Base-by-base conservation (phyloP, 1,284 basidiomycete genomes). In the Cryptococcus sp. region DNA sequence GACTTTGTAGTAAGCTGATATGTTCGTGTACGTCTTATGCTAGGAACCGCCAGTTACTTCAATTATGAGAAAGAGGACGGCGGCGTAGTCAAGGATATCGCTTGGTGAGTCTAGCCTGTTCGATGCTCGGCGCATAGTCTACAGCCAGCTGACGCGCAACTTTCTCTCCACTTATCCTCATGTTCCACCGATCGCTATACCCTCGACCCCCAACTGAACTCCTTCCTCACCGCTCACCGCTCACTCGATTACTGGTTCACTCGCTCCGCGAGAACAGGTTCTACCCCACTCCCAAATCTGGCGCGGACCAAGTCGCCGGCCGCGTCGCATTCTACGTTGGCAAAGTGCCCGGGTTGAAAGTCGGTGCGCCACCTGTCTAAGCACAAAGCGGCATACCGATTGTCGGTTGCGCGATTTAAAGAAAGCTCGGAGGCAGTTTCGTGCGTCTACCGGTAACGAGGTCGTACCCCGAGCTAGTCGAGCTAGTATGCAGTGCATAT, bases 261-360 rank as follows among this genome's bases (percentile, higher is more conserved):
- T 17, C 6, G 16, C 2, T 7, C 25, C 13, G 8, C 53, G 27
- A n/a, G n/a, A 39, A 38, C 46, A 76, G 74, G 74, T 74, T 62
- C 61, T 76, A 76, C 57, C 73, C 74, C 27, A 62, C 53, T 1
- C 72, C 73, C 22, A 73, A 69, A 51, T 48, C 62, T 35, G 74
- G 71, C 20, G 73, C 73, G 2, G 72, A 74, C 59, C 40, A 66
- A 35, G 69, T 76, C 11, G 67, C 55, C 4, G 70, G 71, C 16
- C 60, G 73, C n/a, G 70, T 74, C 8, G 73, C 74, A 0, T 76
- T 76, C 61, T 73, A 76, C 62, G 65, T 76, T 41, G 70, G 72
- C 19, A 72, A 70, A 53, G 53, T 70, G 16, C 59, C 67, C 11
- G 69, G 68, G 1, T 49, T 76, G 38, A 71, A 65, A 56, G 61